Evolutionary conservation across 495 filamentous ascomycete genomes (phyloP).

Genomic region (Aspergillus taichungensis): DNA sequence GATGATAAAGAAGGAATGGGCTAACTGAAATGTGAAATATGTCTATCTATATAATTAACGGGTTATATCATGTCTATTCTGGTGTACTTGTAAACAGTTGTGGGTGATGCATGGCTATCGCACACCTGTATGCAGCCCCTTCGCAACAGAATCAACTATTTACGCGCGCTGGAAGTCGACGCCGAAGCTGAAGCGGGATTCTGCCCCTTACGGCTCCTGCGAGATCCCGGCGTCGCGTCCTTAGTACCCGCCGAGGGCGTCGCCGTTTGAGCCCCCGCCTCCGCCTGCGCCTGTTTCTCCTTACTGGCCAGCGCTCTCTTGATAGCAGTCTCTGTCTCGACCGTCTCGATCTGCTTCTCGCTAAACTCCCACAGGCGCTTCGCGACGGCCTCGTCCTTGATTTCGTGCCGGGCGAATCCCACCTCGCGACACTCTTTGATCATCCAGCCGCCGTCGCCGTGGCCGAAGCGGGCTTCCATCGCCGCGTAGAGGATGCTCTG

Average conservation of each 20-base stretch:
- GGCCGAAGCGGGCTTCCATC: conserved; percentile 64
- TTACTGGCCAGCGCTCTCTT: conserved; percentile 60
- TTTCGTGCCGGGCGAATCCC: conserved; percentile 57
- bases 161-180: no score
- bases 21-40: no score
- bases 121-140: no score
- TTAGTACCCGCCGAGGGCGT: conserved; percentile 20
- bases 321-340: conserved; percentile 73
- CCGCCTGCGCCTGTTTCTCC: conserved; percentile 43
- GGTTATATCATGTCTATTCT: no score
- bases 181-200: not conserved
- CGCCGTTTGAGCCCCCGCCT: conserved; percentile 36
- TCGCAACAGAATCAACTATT: no score
- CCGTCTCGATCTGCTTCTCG: conserved; percentile 72
- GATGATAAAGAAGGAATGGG: no score
- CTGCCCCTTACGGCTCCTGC: conserved; percentile 34
- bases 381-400: conserved; percentile 68
- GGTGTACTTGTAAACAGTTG: not conserved
- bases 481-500: conserved; percentile 79
- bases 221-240: conserved; percentile 31
- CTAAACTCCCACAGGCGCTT: conserved; percentile 83
- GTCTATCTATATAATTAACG: no score
- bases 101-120: no score
- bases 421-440: conserved; percentile 84
- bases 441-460: conserved; percentile 58